Conservation (phyloP, 2,329 filamentous ascomycete species). For the Aspergillus sp. region DNA sequence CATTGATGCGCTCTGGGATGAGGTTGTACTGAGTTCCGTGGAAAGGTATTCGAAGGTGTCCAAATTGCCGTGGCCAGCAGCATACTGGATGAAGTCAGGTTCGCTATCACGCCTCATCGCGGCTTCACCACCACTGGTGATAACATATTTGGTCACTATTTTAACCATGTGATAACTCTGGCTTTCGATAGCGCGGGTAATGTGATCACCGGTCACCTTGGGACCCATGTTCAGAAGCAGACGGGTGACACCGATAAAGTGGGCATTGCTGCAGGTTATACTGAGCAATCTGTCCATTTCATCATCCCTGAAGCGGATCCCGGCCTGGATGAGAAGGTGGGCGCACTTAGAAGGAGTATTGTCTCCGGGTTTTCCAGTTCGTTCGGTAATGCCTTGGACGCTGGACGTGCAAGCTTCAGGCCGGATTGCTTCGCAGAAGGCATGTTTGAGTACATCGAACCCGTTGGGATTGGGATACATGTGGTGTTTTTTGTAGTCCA, state of each 20-base stretch:
- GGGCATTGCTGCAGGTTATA: background rate
- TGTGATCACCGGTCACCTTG: background rate
- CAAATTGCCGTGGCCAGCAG: background rate
- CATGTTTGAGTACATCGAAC: background rate
- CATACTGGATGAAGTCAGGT: background rate
- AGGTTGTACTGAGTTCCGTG: background rate
- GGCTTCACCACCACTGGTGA: background rate
- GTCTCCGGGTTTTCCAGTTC: background rate
- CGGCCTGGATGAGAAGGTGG: background rate
- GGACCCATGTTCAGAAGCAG: background rate
- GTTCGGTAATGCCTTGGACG: background rate
- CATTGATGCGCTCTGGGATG: background rate
- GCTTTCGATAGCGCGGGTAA: background rate
- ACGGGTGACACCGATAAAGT: no score
- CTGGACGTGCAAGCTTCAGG: background rate
- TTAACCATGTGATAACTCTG: background rate
- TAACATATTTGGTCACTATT: background rate
- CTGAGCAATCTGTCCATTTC: background rate
- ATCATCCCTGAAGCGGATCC: background rate
- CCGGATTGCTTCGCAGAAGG: background rate
- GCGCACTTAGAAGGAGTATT: background rate
- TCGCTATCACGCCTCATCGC: background rate
- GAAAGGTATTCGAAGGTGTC: background rate
- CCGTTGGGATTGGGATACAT: background rate
- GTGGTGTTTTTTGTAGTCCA: background rate